Conservation (phyloP, 805 yeast species). For the Yamadazyma akitaensis region DNA sequence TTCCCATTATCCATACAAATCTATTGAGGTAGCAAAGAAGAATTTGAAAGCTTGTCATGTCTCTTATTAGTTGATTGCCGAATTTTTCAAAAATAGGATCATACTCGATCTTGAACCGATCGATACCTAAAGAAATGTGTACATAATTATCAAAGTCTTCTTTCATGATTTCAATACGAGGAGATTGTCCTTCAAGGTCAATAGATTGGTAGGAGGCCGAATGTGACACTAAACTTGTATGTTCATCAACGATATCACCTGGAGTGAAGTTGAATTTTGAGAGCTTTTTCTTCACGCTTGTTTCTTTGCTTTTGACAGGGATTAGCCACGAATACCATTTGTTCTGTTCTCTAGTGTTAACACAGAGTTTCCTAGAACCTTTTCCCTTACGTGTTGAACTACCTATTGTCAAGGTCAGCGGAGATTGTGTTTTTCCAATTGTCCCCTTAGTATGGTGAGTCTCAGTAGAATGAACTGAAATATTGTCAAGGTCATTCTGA, state of each 20-base stretch:
- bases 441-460: conserved; percentile 26
- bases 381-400: background rate
- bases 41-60: conserved; percentile 13
- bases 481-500: conserved; percentile 6
- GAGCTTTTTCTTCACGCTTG: conserved; percentile 9
- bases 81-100: conserved; percentile 26
- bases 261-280: conserved; percentile 8
- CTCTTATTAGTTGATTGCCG: conserved; percentile 15
- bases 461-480: conserved; percentile 9
- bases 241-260: background rate
- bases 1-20: conserved; percentile 18
- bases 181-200: conserved; percentile 16
- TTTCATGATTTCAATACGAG: conserved; percentile 2
- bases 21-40: conserved; percentile 14
- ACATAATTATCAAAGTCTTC: conserved; percentile 18
- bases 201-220: conserved; percentile 9
- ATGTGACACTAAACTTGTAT: conserved; percentile 3
- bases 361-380: conserved; percentile 2
- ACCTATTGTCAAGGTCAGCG: background rate
- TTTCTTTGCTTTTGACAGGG: conserved; percentile 4
- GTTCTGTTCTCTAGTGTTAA: background rate
- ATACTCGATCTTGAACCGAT: conserved; percentile 17
- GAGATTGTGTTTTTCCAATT: conserved; percentile 15
- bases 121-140: conserved; percentile 20
- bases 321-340: conserved; percentile 10